Conservation (phyloP, 1,139 yeast genomes). For the Yamadazyma songkhlaensis region DNA sequence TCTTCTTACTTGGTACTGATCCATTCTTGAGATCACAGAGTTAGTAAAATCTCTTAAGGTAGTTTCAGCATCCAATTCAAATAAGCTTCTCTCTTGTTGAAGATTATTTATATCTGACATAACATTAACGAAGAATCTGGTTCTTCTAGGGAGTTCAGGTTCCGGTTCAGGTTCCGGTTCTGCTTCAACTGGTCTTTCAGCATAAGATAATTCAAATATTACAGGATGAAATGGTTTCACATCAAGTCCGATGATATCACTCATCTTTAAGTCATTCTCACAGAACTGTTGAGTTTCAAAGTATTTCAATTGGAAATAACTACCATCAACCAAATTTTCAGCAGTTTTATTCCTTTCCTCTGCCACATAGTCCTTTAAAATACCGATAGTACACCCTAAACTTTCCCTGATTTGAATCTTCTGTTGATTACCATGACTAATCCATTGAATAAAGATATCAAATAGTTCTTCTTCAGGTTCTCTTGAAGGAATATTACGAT, state of each 20-base stretch:
- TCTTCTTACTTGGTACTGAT: slow-evolving; percentile 22
- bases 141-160: not conserved
- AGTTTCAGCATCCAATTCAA: slow-evolving; percentile 23
- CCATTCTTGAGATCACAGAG: slow-evolving; percentile 22
- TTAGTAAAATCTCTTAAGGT: slow-evolving; percentile 22
- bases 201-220: slow-evolving; percentile 15
- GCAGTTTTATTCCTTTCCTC: slow-evolving; percentile 14
- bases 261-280: slow-evolving; percentile 15
- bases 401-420: slow-evolving; percentile 20
- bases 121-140: slow-evolving; percentile 14
- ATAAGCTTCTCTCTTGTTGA: slow-evolving; percentile 21
- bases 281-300: slow-evolving; percentile 12
- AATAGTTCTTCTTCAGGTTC: slow-evolving; percentile 25
- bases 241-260: slow-evolving; percentile 24
- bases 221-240: slow-evolving; percentile 26
- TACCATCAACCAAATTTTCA: slow-evolving; percentile 11
- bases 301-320: slow-evolving; percentile 13
- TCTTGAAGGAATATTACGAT: slow-evolving; percentile 18
- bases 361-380: slow-evolving; percentile 20
- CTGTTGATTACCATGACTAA: slow-evolving; percentile 10
- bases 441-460: slow-evolving; percentile 22
- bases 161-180: slow-evolving; percentile 1
- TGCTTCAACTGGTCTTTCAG: not conserved
- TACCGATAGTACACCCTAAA: slow-evolving; percentile 20
- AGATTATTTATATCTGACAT: slow-evolving; percentile 18